Percentiles rank a stretch among this genome's conserved stretches.
Evolutionary conservation across 2,329 filamentous ascomycete species (phyloP).

Genomic region (Fusarium redolens): DNA sequence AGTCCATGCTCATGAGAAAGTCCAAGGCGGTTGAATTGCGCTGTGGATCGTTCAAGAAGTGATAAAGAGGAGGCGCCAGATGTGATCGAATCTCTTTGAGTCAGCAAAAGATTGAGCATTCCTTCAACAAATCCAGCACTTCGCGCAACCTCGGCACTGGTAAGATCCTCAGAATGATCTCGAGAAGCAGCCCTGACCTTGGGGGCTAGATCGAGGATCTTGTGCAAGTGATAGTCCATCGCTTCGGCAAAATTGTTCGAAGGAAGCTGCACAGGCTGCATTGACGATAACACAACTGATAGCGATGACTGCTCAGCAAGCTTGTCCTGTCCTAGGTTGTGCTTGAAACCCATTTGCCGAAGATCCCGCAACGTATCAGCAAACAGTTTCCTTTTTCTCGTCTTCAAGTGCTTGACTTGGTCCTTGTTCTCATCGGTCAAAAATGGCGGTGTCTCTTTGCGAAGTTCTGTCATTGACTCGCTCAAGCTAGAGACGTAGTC

Average conservation of each 20-base stretch:
- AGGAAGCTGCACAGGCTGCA: conserved; percentile 54
- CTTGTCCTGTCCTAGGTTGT: conserved; percentile 80
- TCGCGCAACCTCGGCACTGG: conserved; percentile 79
- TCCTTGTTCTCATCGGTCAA: conserved; percentile 89
- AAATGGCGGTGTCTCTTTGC: conserved; percentile 83
- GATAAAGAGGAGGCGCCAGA: conserved; percentile 52
- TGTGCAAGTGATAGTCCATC: conserved; percentile 81
- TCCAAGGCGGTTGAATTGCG: conserved; percentile 52
- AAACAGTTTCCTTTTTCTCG: conserved; percentile 88
- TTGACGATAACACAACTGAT: conserved; percentile 74
- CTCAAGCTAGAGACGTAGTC: conserved; percentile 77
- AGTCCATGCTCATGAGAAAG: conserved; percentile 39
- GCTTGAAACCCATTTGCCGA: conserved; percentile 88
- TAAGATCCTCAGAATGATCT: conserved; percentile 87
- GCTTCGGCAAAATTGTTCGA: conserved; percentile 42
- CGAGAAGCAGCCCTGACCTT: conserved; percentile 73
- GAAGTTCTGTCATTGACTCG: conserved; percentile 76
- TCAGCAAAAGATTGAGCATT: conserved; percentile 73
- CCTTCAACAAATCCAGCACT: conserved; percentile 90
- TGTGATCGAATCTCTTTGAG: conserved; percentile 67
- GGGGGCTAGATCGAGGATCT: conserved; percentile 78
- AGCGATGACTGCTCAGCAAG: conserved; percentile 79
- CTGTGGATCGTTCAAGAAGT: conserved; percentile 53
- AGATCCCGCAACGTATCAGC: conserved; percentile 87
- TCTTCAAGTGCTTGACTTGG: conserved; percentile 87